A percentile compares a stretch with the other conserved stretches of the same genome.
phyloP scores from a whole-genome alignment of 768 basidiomycete species.

The Coprinopsis cinerea region DNA sequence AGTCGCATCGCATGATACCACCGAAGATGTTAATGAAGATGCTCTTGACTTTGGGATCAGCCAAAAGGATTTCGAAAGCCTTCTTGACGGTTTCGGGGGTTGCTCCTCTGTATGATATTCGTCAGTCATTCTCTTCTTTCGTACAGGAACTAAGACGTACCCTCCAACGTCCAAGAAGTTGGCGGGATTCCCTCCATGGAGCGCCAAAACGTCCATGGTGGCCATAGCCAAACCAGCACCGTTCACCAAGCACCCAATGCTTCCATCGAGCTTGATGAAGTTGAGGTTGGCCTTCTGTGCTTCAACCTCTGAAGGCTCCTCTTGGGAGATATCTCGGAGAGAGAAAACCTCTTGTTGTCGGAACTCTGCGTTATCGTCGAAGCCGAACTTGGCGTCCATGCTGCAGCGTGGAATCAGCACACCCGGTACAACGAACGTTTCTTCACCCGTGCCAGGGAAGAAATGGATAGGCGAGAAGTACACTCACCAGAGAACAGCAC shows the following conservation, averaged over 20 bases:
- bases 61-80: slow-evolving; percentile 91
- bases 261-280: slow-evolving; percentile 98
- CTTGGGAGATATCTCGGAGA: slow-evolving; percentile 89
- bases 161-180: slow-evolving; percentile 99
- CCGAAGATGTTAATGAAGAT: slow-evolving; percentile 99
- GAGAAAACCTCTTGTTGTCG: slow-evolving; percentile 86
- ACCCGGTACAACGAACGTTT: neutral
- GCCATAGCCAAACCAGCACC: slow-evolving; percentile 99
- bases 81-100: slow-evolving; percentile 99
- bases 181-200: slow-evolving; percentile 95
- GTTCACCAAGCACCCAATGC: slow-evolving; percentile 95
- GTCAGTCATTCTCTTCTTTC: slow-evolving; percentile 5
- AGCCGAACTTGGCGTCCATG: slow-evolving; percentile 99
- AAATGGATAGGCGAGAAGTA: slow-evolving; percentile 1
- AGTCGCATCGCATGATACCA: slow-evolving; percentile 99
- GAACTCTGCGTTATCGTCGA: slow-evolving; percentile 99
- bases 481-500: slow-evolving; percentile 87
- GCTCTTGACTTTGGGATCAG: slow-evolving; percentile 90
- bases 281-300: slow-evolving; percentile 94
- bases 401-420: slow-evolving; percentile 35
- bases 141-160: no score
- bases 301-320: slow-evolving; percentile 96
- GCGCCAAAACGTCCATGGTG: slow-evolving; percentile 97
- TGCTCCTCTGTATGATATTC: slow-evolving; percentile 59
- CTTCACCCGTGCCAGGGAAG: neutral